Evolutionary conservation across 179 eudicot genomes (phyloP), one percentile per base, ranked within the genome.

Genomic region (Silene coronaria): DNA sequence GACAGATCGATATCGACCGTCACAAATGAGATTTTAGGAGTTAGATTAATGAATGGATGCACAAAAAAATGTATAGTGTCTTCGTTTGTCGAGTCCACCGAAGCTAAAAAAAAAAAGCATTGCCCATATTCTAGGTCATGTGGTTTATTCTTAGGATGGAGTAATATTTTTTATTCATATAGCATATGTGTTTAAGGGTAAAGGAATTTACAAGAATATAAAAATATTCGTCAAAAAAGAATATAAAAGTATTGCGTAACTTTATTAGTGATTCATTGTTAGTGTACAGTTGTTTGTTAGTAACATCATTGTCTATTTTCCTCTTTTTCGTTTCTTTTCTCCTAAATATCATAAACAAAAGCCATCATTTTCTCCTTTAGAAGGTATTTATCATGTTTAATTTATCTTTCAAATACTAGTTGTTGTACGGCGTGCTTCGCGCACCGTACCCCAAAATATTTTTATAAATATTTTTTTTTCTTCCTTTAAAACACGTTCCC

Each of bases 121-220:
- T 78, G 71, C 80, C 80, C 77, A 63, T 78, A 78, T 78, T 71
- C 73, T 78, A 72, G 73, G 73, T 66, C 27, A 72, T 66, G 53
- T 57, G 46, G 55, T 42, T 72, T 67, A 72, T 75, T 70, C 72
- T 64, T 71, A 26, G 26, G 19, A 45, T 60, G 0, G 3, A 68
- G 4, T 45, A 9, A 68, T 34, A 5, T 12, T 19, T n/a, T 24
- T 17, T 58, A 0, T 30, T 58, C 26, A 58, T 27, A 16, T 57
- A 38, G 45, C 45, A 38, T 38, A 38, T 38, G 11, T 38, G 45
- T 38, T 38, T 38, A 8, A 72, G 36, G 19, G 36, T 62, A 26
- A 51, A 48, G 26, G 12, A 58, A 57, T 17, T 32, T 32, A 12
- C 14, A 57, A 55, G 8, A 51, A 6, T 58, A 34, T 17, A 22